Percentiles rank a stretch among this genome's conserved stretches.
Conservation (phyloP, 75 land plant genomes). For the Selaginella moellendorffii region DNA sequence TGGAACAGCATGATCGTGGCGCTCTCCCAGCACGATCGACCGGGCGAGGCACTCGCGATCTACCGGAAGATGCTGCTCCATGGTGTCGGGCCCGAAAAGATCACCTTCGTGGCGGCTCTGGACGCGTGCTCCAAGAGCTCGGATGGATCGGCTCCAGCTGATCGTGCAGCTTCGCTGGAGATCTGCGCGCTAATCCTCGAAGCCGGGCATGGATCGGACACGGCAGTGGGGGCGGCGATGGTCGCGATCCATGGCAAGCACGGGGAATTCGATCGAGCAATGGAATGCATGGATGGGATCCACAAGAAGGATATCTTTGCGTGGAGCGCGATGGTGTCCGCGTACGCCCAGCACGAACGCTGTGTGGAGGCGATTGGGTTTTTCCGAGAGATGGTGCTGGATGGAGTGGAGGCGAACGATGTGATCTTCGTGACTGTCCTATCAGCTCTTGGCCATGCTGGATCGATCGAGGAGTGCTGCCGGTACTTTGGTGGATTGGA, state of each 20-base stretch:
- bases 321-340: constrained; percentile 22
- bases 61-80: constrained; percentile 24
- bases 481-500: constrained; percentile 15
- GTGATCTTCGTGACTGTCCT: constrained; percentile 16
- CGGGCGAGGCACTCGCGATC: constrained; percentile 21
- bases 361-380: constrained; percentile 17
- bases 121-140: neutral
- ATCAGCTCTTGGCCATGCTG: constrained; percentile 25
- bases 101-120: neutral
- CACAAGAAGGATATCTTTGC: constrained; percentile 6
- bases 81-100: neutral
- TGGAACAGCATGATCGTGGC: too few species aligned
- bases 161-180: too few species aligned
- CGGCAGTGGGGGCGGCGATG: constrained; percentile 11
- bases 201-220: too few species aligned
- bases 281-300: constrained; percentile 2
- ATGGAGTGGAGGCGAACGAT: constrained; percentile 14
- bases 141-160: too few species aligned
- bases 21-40: neutral
- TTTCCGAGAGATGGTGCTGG: constrained; percentile 15
- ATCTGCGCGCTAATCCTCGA: too few species aligned
- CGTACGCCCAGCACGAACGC: constrained; percentile 16
- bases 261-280: constrained; percentile 18
- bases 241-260: constrained; percentile 25
- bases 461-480: constrained; percentile 20